A percentile compares a stretch with the other conserved stretches of the same genome.
phyloP scores from a whole-genome alignment of 371 early-diverging fungal species.

The Mucor racemosus region DNA sequence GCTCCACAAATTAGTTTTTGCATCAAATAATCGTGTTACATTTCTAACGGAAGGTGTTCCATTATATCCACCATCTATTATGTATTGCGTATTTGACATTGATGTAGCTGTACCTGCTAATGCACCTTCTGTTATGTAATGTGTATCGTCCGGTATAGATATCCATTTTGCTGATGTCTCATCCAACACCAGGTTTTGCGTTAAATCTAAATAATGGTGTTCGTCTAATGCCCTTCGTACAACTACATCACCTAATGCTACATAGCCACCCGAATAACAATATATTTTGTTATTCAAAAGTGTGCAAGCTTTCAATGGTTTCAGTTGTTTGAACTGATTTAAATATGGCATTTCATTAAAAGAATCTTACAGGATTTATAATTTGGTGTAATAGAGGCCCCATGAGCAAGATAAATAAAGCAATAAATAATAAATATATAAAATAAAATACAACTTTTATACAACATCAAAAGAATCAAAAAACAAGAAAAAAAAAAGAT shows the following conservation, averaged over 20 bases:
- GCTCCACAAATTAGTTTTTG: constrained; percentile 3
- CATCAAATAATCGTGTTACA: constrained; percentile 15
- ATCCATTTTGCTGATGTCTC: constrained; percentile 11
- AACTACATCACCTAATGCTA: background rate
- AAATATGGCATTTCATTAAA: background rate
- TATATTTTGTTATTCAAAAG: constrained; percentile 16
- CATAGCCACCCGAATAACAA: constrained; percentile 23
- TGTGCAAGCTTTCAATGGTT: constrained; percentile 13
- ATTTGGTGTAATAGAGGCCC: constrained; percentile 5
- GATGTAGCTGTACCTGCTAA: constrained; percentile 8
- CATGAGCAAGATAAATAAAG: background rate
- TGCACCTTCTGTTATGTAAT: constrained; percentile 10
- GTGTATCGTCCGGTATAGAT: background rate
- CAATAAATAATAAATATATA: background rate
- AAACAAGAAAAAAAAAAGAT: background rate
- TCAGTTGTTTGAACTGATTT: background rate
- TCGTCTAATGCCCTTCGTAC: constrained; percentile 9
- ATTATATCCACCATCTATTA: constrained; percentile 23
- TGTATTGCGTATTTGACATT: background rate
- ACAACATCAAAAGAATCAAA: background rate
- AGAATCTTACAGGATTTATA: background rate
- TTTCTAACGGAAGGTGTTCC: constrained; percentile 4
- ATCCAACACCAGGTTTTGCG: constrained; percentile 4
- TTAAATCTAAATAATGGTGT: constrained; percentile 19
- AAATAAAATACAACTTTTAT: background rate